Base-by-base conservation (phyloP, 805 yeast genomes). In the Jamesozyma piceae region DNA sequence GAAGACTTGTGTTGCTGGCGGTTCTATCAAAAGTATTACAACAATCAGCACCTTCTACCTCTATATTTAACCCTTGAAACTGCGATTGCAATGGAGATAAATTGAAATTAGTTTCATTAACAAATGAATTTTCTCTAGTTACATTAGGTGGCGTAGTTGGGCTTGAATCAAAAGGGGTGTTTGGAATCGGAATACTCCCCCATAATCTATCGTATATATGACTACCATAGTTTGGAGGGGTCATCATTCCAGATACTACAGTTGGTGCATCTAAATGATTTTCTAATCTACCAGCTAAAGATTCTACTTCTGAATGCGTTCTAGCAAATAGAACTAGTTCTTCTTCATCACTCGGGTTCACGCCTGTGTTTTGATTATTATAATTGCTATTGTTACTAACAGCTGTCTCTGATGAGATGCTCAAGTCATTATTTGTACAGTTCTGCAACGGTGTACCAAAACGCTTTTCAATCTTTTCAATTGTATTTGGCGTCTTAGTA, bases 141-240 rank as follows among this genome's bases (percentile, higher is more conserved):
- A 18, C 13, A 15, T 9, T 18, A 20, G 13, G 13, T 9, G 46
- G 46, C 5, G 46, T 37, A 2, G 22, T 21, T 10, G 44, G 44
- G 10, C 37, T 40, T 9, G 37, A 35, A 21, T 31, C 24, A 17
- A 28, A 14, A 5, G 49, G 46, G 6, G 49, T 41, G 17, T 27
- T 33, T 24, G 37, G 22, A 13, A 35, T 35, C 1, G 48, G 32
- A 4, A 78, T 68, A 1, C 20, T 36, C 29, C 75, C 72, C 84
- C 84, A 87, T 19, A 88, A 62, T 43, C 83, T 68, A 62, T 88
- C 97, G 60, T 82, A 84, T 30, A 86, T 75, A 60, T 85, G 95
- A 42, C 73, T 77, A 45, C 78, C 88, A 59, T 88, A 88, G 44
- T 81, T 73, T 22, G 97, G 95, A 2, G 96, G 96, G 1, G 95